Evolutionary conservation across 441 rosid species (phyloP).

Genomic region (Pelargonium myrrhifolium): DNA sequence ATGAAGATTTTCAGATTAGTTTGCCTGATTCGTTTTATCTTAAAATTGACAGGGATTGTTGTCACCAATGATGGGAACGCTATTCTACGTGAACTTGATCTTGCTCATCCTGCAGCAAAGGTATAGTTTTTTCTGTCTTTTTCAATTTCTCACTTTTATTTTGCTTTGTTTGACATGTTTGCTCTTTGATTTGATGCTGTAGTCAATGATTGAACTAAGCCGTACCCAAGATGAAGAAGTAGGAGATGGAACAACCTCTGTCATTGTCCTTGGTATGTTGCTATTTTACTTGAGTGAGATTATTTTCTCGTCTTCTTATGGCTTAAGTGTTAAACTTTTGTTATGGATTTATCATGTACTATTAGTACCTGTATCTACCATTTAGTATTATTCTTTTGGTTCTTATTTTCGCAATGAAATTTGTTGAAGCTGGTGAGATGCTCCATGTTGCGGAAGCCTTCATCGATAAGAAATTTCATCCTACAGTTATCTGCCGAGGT

Average conservation of each 20-base stretch:
- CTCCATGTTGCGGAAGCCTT: conserved; percentile 19
- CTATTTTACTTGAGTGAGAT: background rate
- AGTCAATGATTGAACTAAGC: conserved; percentile 26
- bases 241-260: conserved; percentile 29
- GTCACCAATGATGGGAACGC: conserved; percentile 29
- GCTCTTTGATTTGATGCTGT: background rate
- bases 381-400: background rate
- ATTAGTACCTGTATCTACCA: background rate
- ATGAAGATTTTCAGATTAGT: background rate
- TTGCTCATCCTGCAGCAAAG: conserved; percentile 30
- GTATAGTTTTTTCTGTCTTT: conserved; percentile 12
- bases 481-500: conserved; percentile 26
- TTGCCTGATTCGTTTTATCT: background rate
- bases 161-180: background rate
- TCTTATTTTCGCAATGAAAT: background rate
- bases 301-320: background rate
- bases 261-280: conserved; percentile 26
- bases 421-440: conserved; percentile 9
- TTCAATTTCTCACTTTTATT: background rate
- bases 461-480: conserved; percentile 23
- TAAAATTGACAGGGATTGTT: conserved; percentile 20
- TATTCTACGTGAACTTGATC: conserved; percentile 26
- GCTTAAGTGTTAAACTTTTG: background rate
- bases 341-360: background rate
- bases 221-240: conserved; percentile 30